Evolutionary conservation across 2,329 filamentous ascomycete genomes (phyloP), one percentile per base, ranked within the genome.

Genomic region (Pseudogymnoascus sp.): DNA sequence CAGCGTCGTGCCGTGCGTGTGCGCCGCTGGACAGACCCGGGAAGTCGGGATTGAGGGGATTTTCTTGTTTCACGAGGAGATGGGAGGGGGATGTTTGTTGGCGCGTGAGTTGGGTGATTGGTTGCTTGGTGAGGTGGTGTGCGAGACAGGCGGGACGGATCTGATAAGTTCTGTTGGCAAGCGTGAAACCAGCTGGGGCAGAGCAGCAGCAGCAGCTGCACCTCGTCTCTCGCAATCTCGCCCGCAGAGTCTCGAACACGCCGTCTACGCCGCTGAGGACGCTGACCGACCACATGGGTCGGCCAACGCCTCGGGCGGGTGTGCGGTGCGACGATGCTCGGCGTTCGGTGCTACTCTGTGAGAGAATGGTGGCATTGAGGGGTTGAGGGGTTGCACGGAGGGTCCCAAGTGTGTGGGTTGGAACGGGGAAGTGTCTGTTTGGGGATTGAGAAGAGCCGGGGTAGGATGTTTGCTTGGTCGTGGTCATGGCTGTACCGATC

Each of bases 11-110:
- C 14, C 23, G 23, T 54, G 23, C 45, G 23, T 54, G 45, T 51
- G 45, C 8, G 11, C 5, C 23, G 45, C 12, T 54, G 14, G 45
- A 29, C 45, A 29, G 23, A 54, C 45, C 45, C 45, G 14, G 45
- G 45, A 54, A 54, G 7, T 54, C 45, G 45, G 45, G 45, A 54
- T 54, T 54, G 45, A 31, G 45, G 45, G 45, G 45, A 31, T 54
- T 54, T 10, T 45, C 14, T n/a, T 54, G 45, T 31, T 54, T 54
- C 45, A 54, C 6, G 45, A 23, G 45, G 45, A 54, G 45, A 54
- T 54, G 23, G 45, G 45, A 29, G 45, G 45, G 45, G 3, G 4
- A 29, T 29, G 23, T 54, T 54, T n/a, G 45, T 54, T 54, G 45
- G 45, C 45, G 45, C 45, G 45, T 2, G 45, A 11, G 14, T 54